phyloP scores from a whole-genome alignment of 139 green algal species.

The Closterium sp. region DNA sequence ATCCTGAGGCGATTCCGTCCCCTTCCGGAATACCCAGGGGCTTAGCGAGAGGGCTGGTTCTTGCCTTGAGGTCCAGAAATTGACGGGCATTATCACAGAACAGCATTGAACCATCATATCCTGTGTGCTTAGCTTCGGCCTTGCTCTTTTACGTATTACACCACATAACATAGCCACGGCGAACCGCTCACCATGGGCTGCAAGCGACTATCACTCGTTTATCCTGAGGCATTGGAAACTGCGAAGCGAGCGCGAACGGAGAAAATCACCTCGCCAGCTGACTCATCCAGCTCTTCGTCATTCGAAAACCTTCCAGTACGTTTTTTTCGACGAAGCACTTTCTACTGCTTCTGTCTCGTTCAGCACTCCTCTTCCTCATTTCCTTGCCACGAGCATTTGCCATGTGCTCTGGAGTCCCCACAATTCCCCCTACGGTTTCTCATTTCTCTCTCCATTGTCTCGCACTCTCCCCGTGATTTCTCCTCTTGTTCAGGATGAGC shows the following conservation, averaged over 20 bases:
- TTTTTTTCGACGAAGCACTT: background rate
- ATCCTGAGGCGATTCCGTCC: too few relatives aligned
- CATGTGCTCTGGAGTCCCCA: too few relatives aligned
- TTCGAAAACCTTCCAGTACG: background rate
- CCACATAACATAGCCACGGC: background rate
- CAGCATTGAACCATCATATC: too few relatives aligned
- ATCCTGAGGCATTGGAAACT: background rate
- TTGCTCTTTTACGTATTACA: too few relatives aligned
- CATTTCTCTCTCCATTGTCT: too few relatives aligned
- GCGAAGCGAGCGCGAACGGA: background rate
- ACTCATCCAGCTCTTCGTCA: background rate
- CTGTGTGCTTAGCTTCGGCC: too few relatives aligned
- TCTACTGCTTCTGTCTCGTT: background rate
- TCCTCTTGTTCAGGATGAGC: background rate
- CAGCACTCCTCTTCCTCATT: background rate
- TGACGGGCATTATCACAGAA: background rate
- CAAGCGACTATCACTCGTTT: background rate
- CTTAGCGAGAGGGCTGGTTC: too few relatives aligned
- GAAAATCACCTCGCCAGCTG: background rate
- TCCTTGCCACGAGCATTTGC: too few relatives aligned
- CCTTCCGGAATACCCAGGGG: too few relatives aligned
- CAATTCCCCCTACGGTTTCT: too few relatives aligned
- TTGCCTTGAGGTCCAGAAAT: background rate
- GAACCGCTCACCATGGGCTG: background rate
- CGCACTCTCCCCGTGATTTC: background rate